Percentiles rank a stretch among this genome's conserved stretches.
phyloP scores from a whole-genome alignment of 495 filamentous ascomycete genomes.

The Neurospora sp. region DNA sequence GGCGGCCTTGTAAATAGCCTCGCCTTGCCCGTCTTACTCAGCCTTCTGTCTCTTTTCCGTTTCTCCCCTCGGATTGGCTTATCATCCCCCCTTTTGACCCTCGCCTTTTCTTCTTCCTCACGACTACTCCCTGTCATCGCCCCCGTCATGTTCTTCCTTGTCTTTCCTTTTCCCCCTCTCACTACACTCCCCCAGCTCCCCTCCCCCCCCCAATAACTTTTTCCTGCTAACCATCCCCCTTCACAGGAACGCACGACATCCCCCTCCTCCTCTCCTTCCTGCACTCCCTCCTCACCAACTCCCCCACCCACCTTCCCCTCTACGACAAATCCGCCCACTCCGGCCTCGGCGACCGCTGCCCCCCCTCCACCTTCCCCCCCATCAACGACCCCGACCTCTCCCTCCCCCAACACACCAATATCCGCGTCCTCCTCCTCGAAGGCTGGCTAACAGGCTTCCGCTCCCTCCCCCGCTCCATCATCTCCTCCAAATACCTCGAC shows the following conservation, averaged over 20 bases:
- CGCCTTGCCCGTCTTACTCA: not conserved
- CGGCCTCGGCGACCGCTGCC: slow-evolving; percentile 70
- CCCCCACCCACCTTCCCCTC: slow-evolving; percentile 52
- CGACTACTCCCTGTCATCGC: not conserved
- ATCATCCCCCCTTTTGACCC: not conserved
- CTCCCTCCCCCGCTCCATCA: slow-evolving; percentile 41
- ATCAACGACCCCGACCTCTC: slow-evolving; percentile 48
- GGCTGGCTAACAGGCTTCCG: slow-evolving; percentile 92
- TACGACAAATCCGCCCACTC: slow-evolving; percentile 78
- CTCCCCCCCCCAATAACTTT: not conserved
- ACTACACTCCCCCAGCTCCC: not conserved
- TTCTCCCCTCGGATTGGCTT: not conserved
- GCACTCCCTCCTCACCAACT: slow-evolving; percentile 41
- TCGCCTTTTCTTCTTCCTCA: not conserved
- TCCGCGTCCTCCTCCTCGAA: slow-evolving; percentile 72
- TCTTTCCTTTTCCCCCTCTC: not conserved
- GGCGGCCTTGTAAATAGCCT: not conserved
- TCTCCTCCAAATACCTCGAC: slow-evolving; percentile 45
- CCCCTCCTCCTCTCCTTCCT: slow-evolving; percentile 54
- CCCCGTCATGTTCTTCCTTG: not conserved
- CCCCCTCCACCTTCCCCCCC: slow-evolving; percentile 46
- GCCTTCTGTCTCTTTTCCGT: not conserved
- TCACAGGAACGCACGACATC: slow-evolving; percentile 70
- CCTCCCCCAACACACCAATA: slow-evolving; percentile 10
- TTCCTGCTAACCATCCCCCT: not conserved